phyloP scores from a whole-genome alignment of 306 rosid genomes.

The Malus orientalis region DNA sequence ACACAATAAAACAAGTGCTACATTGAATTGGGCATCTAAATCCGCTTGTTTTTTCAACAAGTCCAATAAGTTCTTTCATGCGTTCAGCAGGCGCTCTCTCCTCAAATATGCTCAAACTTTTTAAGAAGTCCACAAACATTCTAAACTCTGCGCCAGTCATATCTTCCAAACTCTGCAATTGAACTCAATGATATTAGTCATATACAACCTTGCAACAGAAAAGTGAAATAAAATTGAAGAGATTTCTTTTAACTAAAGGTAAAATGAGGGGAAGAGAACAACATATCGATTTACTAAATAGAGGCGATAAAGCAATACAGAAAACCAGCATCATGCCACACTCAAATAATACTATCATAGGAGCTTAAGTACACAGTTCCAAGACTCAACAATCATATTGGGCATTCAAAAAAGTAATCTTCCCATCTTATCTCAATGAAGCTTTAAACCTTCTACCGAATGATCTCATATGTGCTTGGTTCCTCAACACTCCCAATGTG shows the following conservation, averaged over 20 bases:
- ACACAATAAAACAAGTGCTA: slow-evolving; percentile 19
- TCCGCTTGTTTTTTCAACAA: slow-evolving; percentile 91
- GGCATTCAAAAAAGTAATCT: background rate
- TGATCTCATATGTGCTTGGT: slow-evolving; percentile 56
- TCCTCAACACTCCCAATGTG: slow-evolving; percentile 74
- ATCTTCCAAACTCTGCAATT: slow-evolving; percentile 73
- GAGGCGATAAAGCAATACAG: background rate
- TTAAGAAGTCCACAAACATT: slow-evolving; percentile 87
- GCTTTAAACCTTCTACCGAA: slow-evolving; percentile 79
- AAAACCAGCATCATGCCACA: background rate
- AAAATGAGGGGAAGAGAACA: background rate
- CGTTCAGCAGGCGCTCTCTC: slow-evolving; percentile 77
- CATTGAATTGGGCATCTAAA: slow-evolving; percentile 71
- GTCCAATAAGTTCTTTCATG: slow-evolving; percentile 78
- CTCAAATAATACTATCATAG: background rate
- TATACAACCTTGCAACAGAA: slow-evolving; percentile 6
- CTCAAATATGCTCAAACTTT: slow-evolving; percentile 72
- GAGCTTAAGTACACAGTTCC: no score
- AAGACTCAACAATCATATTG: slow-evolving; percentile 8
- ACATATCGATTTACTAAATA: background rate
- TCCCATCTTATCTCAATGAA: slow-evolving; percentile 85
- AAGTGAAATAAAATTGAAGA: background rate
- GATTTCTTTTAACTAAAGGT: background rate
- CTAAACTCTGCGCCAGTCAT: slow-evolving; percentile 83
- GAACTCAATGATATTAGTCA: slow-evolving; percentile 27